Conservation (phyloP, 164 flowering plant genomes). For the Sextonia rubra region DNA sequence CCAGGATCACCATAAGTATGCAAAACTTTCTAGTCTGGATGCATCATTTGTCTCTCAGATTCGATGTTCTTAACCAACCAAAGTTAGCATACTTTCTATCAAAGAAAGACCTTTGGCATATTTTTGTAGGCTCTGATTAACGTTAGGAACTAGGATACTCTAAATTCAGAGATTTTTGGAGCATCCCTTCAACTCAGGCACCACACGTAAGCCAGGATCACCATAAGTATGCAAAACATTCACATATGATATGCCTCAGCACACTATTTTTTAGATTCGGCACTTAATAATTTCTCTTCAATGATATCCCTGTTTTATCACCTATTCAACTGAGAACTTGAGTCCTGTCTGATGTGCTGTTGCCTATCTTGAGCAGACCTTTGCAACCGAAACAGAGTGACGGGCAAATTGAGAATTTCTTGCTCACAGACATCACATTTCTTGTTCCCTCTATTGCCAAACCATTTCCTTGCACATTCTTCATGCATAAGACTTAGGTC, state of each 20-base stretch:
- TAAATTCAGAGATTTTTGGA: background rate
- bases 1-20: background rate
- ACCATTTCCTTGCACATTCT: slow-evolving; percentile 84
- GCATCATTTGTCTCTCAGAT: background rate
- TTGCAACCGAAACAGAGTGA: slow-evolving; percentile 63
- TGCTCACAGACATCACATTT: slow-evolving; percentile 77
- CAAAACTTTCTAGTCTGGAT: background rate
- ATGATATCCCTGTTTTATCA: slow-evolving; percentile 13
- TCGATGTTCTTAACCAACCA: background rate
- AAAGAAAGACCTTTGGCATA: background rate
- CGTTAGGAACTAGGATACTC: background rate
- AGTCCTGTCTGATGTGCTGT: slow-evolving; percentile 28
- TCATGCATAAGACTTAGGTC: slow-evolving; percentile 77
- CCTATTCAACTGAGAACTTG: slow-evolving; percentile 39
- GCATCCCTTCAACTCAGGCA: background rate
- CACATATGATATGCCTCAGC: background rate
- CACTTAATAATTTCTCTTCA: background rate
- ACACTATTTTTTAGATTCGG: background rate
- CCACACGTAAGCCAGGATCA: background rate
- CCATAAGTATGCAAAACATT: background rate
- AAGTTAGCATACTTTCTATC: background rate
- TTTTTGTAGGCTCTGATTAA: background rate
- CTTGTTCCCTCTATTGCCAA: slow-evolving; percentile 63
- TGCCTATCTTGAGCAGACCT: slow-evolving; percentile 35
- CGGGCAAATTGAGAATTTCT: slow-evolving; percentile 82